Evolutionary conservation across 2,329 filamentous ascomycete species (phyloP), one percentile per base, ranked within the genome.

Genomic region (Stemphylium lycopersici): DNA sequence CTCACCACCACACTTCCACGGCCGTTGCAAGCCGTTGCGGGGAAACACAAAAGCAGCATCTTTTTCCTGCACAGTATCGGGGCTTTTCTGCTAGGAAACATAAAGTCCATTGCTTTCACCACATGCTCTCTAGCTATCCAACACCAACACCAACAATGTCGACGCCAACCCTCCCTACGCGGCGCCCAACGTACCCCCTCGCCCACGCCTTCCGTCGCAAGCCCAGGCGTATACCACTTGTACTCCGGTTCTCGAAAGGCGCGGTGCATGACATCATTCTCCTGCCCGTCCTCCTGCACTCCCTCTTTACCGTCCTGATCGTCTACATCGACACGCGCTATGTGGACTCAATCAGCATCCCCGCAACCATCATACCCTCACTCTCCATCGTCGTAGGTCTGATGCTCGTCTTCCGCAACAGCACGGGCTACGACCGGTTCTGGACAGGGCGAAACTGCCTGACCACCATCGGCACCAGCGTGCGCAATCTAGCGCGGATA

Each of bases 351-450:
- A 77, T 87, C 31, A 81, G 79, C 34, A 77, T 88, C 32, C 85
- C 86, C 7, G 78, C 79, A 42, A 83, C 78, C 60, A 87, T 87
- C 58, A 84, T 88, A 39, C 85, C 86, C 2, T 84, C 81, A 12
- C 76, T 88, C 1, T 85, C 82, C 31, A 88, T 88, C 51, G 86
- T 88, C 45, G 85, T 88, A 2, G 86, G 86, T 64, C 71, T 88
- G 36, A 87, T 88, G 81, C 83, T 88, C 31, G 86, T 88, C 24
- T 88, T 88, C 75, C 81, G 86, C 33, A 88, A 88, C 63, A 80
- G 82, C 60, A 87, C 85, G 3, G 83, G 79, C 48, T 88, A 87
- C 73, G 85, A 87, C 62, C 79, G 85, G 2, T 88, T 87, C 76
- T 88, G 85, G 85, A 81, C 82, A 3, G 84, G 83, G 4, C 76